Base-by-base conservation (phyloP, 306 rosid species). In the Acacia melanoxylon region DNA sequence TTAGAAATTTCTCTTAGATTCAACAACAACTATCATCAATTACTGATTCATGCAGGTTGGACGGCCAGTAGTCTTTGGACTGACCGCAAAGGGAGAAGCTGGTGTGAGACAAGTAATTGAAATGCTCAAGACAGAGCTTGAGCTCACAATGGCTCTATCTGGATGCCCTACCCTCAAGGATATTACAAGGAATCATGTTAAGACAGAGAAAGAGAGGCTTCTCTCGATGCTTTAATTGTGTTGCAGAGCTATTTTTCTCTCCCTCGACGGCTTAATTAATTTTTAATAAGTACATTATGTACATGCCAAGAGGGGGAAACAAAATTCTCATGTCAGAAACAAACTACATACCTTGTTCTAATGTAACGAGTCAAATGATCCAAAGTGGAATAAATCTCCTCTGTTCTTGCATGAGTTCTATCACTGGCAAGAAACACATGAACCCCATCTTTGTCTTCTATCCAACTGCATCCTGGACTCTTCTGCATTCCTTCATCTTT, bases 401-500 rank as follows among this genome's bases (percentile, higher is more conserved):
- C 72, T 65, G 80, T 54, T 83, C 78, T 86, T 48, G 52, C 68
- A 74, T 86, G 90, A 66, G 80, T 76, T 84, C 65, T 83, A 61
- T 90, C 94, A 82, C 86, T 68, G 59, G 90, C 88, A 75, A 85
- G 89, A 82, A 90, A 90, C 63, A 82, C 87, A 74, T 88, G 92
- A 71, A 85, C 27, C n/a, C 86, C 87, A 59, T 87, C 89, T 61
- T 75, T 87, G 73, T 86, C 89, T 85, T 90, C 94, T 74, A 88
- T 85, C 94, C 91, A 90, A 84, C 90, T 90, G 83, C 94, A 90
- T 58, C 92, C 94, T 2, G 94, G 94, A 84, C 77, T 80, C 86
- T 89, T 89, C 44, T 85, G 84, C 88, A 84, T 84, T 77, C 85
- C 83, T 84, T 29, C 79, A 29, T 73, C 83, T 33, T 86, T 90